Base-by-base conservation (phyloP, 768 basidiomycete genomes). In the Russula emetica region DNA sequence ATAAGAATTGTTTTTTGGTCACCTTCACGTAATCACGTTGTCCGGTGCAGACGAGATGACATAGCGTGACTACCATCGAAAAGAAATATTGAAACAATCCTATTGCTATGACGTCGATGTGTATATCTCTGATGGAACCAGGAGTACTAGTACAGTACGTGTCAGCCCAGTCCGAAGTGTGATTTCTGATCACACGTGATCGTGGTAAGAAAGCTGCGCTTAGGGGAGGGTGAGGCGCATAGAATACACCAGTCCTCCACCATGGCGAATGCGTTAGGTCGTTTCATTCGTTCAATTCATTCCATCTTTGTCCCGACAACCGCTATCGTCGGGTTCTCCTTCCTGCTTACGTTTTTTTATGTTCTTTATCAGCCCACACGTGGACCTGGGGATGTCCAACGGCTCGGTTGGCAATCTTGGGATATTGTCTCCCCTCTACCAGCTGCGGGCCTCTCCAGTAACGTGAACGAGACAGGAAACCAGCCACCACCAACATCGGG, bases 351-450 rank as follows among this genome's bases (percentile, higher is more conserved):
- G 2, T 88, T 86, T 72, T 76, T 91, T 38, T 91, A 92, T 70
- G 77, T 94, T 24, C 84, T 96, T 36, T 88, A 92, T 70, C 90
- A 92, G 72, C 90, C 90, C 3, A 83, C 82, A 11, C 78, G 79
- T 2, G 90, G 90, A 3, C 90, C 90, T 20, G 90, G 90, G 1
- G 72, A 80, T 16, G 72, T 80, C 16, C 90, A 92, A 70, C 80
- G 83, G 51, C 77, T 97, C 22, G 92, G 92, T 32, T 95, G 93
- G 93, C 93, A 95, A 70, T 81, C 88, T 8, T 96, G 91, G 91
- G 93, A 90, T 50, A 70, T 82, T 3, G 78, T 94, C 0, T 73
- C 75, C 2, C 72, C 80, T 28, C 18, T n/a, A 2, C 45, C 64
- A 3, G 57, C 64, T 26, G 20, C 60, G 0, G 58, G 60, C 64